Base-by-base conservation (phyloP, 352 stramenopile species). In the Phytophthora nicotianae region DNA sequence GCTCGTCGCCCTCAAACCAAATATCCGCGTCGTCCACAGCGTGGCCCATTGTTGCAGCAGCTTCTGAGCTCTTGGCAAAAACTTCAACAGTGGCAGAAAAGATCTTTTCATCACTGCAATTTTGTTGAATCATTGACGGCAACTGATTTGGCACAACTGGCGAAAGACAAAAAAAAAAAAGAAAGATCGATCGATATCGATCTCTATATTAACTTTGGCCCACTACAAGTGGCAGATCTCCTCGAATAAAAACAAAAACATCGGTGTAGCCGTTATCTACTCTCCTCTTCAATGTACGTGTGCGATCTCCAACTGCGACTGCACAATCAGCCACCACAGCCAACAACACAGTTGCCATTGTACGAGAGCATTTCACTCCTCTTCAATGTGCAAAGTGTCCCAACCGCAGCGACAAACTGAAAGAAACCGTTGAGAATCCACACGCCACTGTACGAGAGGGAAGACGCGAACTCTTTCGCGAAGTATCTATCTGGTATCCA, bases 261-360 rank as follows among this genome's bases (percentile, higher is more conserved):
- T 21, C 41, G 33, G 29, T 21, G 47, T 49, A 20, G 21, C 21
- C 32, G 38, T 50, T 38, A 47, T 27, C 55, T n/a, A 11, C 55
- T 37, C 51, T 75, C 67, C 54, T 75, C 67, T 75, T 75, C 67
- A 75, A 68, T 62, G 48, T 45, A 41, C 57, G 54, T 45, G 21
- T 54, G 17, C 21, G 16, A 60, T 20, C 35, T 46, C 21, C 8
- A 46, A 13, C 27, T 35, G 35, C 29, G 29, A 40, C 50, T 55
- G 7, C 19, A 54, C 13, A n/a, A 24, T 37, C 40, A 42, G 21
- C 26, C 52, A 51, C 59, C 43, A 21, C 21, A 19, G 17, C 17
- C 1, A 19, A 42, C n/a, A 57, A 56, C 29, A 41, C 24, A 13
- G 1, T 52, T 41, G 50, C 40, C 63, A 61, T 27, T 72, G 68